Conservation (phyloP, 73 alveolate genomes). For the Uronychia setigera region DNA sequence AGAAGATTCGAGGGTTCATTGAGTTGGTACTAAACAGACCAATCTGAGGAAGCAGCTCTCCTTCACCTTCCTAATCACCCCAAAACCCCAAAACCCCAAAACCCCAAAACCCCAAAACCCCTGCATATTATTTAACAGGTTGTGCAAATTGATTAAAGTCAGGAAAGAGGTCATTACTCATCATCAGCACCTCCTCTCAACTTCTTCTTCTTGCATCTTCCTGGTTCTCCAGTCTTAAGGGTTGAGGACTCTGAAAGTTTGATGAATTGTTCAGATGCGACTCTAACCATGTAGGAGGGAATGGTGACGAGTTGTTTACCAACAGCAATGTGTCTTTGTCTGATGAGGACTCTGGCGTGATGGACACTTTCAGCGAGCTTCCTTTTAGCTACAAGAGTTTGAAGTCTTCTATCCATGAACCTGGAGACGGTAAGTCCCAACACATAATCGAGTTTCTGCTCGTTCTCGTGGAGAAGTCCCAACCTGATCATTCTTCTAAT, state of each 20-base stretch:
- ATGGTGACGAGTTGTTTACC: conserved; percentile 97
- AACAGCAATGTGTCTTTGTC: conserved; percentile 97
- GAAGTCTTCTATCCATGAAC: conserved; percentile 98
- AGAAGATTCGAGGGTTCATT: too few relatives aligned
- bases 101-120: too few relatives aligned
- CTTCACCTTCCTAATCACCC: too few relatives aligned
- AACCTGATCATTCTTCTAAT: conserved; percentile 96
- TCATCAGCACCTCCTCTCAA: conserved; percentile 59
- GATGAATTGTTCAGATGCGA: conserved; percentile 94
- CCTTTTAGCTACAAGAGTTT: conserved; percentile 93
- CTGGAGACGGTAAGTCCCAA: conserved; percentile 88
- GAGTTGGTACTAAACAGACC: too few relatives aligned
- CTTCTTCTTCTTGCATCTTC: conserved; percentile 90
- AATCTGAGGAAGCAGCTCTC: too few relatives aligned
- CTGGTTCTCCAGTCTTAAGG: conserved; percentile 82
- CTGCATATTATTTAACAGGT: too few relatives aligned
- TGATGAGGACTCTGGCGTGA: conserved; percentile 96
- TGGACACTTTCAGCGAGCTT: conserved; percentile 90
- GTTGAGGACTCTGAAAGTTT: conserved; percentile 89
- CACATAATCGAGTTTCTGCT: conserved; percentile 97
- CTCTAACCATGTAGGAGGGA: conserved; percentile 97
- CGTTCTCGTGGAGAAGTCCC: conserved; percentile 91
- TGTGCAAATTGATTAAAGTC: too few relatives aligned
- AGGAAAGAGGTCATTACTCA: conserved; percentile 9
- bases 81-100: too few relatives aligned